Conservation (phyloP, 352 stramenopile species). For the Peronospora tabacina region DNA sequence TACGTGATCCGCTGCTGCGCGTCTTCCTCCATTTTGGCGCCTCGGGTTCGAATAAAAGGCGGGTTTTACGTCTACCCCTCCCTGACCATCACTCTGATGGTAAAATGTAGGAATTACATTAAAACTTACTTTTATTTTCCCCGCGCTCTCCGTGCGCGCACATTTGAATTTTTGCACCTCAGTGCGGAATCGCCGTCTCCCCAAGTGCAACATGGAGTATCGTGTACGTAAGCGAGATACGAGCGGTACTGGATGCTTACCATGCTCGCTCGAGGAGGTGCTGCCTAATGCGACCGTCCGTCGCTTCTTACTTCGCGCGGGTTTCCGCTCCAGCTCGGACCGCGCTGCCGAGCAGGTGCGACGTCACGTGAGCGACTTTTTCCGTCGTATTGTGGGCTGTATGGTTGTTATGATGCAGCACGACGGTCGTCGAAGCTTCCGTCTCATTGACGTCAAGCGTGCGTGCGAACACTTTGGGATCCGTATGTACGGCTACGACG, state of each 20-base stretch:
- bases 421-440: constrained; percentile 36
- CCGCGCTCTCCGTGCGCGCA: background rate
- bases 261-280: constrained; percentile 22
- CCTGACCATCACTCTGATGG: constrained; percentile 14
- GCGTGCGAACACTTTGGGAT: constrained; percentile 60
- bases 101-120: constrained; percentile 1
- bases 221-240: constrained; percentile 44
- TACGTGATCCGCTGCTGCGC: constrained; percentile 76
- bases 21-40: constrained; percentile 62
- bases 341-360: constrained; percentile 33
- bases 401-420: constrained; percentile 48
- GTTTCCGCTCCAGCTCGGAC: constrained; percentile 48
- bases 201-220: constrained; percentile 30
- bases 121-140: constrained; percentile 1
- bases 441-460: constrained; percentile 56
- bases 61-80: constrained; percentile 2
- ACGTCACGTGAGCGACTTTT: constrained; percentile 43
- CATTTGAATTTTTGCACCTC: constrained; percentile 16
- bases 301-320: constrained; percentile 63
- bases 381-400: constrained; percentile 41
- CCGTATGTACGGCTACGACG: constrained; percentile 73
- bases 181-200: constrained; percentile 26
- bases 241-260: constrained; percentile 12
- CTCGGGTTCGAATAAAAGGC: constrained; percentile 16
- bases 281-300: constrained; percentile 45